Evolutionary conservation across 108 stramenopile genomes (phyloP), one percentile per base, ranked within the genome.

Genomic region (Cylindrotheca fusiformis): DNA sequence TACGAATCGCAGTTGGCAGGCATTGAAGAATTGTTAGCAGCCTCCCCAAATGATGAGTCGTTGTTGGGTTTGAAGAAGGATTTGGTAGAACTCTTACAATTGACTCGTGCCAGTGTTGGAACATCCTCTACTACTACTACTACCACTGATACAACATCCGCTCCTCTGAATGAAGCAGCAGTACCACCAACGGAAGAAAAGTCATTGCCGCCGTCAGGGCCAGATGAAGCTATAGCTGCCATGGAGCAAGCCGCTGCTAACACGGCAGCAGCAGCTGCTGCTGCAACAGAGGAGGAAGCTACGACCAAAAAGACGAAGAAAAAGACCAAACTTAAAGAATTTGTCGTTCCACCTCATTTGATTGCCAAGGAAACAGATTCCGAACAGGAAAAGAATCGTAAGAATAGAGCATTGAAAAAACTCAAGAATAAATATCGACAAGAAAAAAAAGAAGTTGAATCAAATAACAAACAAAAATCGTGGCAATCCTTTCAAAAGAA

Each of bases 401-500:
- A 93, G 52, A 56, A 58, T 50, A 80, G 88, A 21, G 73, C 88
- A 0, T 65, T 85, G 45, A 93, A 93, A 45, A 70, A 83, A 4
- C 77, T 93, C 45, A 93, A 93, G 64, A 78, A 68, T 33, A 87
- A 90, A 74, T 74, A 72, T 33, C 75, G 87, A 28, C 69, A 67
- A 19, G 64, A 82, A 58, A 74, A 76, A 64, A 90, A 88, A 51
- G 88, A 90, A 56, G 54, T 63, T 8, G 88, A 90, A 67, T 76
- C 81, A 8, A 54, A 66, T 17, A 73, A 86, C 41, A 85, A 85
- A 52, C 84, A 86, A 41, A 83, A 80, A 29, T 80, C 85, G 20
- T 93, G 92, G 92, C 83, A 90, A 59, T 76, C 74, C 27, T 93
- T 93, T 77, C 80, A 83, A 62, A 69, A 72, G 6, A 83, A 79